A percentile compares a stretch with the other conserved stretches of the same genome.
Conservation (phyloP, 768 basidiomycete species). For the Serendipita sp. region DNA sequence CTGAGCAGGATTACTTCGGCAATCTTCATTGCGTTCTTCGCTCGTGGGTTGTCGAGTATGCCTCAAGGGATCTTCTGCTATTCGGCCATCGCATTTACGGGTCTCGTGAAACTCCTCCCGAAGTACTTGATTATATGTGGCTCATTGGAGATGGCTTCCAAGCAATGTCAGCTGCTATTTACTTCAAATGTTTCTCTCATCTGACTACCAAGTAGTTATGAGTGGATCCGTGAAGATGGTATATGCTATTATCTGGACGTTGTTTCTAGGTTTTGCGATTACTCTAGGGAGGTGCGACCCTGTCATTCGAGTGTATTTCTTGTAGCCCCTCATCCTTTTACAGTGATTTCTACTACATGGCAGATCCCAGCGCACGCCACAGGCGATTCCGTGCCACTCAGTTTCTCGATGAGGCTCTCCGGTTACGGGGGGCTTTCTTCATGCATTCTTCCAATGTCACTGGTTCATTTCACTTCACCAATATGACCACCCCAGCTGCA, state of each 20-base stretch:
- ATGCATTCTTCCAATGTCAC: constrained; percentile 32
- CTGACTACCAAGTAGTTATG: constrained; percentile 25
- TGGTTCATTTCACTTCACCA: neutral
- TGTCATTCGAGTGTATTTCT: neutral
- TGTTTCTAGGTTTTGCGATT: constrained; percentile 35
- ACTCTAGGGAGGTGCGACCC: neutral
- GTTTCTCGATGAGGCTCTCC: constrained; percentile 17
- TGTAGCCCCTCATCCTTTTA: constrained; percentile 60
- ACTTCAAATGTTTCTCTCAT: neutral
- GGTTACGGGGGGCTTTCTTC: constrained; percentile 50
- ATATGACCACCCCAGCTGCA: constrained; percentile 15
- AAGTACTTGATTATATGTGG: constrained; percentile 78
- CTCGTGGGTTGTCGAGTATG: constrained; percentile 71
- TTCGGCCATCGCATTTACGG: constrained; percentile 75
- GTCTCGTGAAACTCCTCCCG: constrained; percentile 79
- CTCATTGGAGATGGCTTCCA: constrained; percentile 44
- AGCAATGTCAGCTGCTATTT: neutral
- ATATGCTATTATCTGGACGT: constrained; percentile 69
- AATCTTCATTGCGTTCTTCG: constrained; percentile 62
- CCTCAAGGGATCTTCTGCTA: constrained; percentile 72
- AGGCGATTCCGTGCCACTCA: constrained; percentile 33
- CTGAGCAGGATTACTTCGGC: constrained; percentile 70
- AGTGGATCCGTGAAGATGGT: constrained; percentile 79
- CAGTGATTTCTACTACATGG: constrained; percentile 59
- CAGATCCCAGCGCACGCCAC: constrained; percentile 42